phyloP scores from a whole-genome alignment of 495 filamentous ascomycete genomes.

The Aspergillus haitiensis region DNA sequence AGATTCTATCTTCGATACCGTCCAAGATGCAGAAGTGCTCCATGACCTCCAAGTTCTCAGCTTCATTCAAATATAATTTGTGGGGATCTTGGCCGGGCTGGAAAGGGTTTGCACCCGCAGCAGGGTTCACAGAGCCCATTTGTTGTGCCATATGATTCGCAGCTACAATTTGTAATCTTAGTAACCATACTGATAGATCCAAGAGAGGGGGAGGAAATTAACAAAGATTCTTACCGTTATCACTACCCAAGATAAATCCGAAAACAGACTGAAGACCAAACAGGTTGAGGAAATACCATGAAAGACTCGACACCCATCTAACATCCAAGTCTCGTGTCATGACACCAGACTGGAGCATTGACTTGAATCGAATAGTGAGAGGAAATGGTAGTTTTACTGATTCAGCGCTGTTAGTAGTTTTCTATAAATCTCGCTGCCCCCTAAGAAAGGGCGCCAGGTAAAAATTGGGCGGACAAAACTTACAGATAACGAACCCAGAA shows the following conservation, averaged over 20 bases:
- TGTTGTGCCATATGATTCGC: slow-evolving; percentile 94
- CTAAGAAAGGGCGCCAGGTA: neutral
- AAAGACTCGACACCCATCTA: slow-evolving; percentile 95
- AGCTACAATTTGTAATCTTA: slow-evolving; percentile 50
- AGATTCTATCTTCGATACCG: slow-evolving; percentile 78
- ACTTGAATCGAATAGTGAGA: slow-evolving; percentile 96
- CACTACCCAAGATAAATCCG: slow-evolving; percentile 91
- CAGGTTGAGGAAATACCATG: slow-evolving; percentile 97
- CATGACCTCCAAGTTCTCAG: slow-evolving; percentile 91
- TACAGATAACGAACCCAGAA: slow-evolving; percentile 94
- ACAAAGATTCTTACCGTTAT: slow-evolving; percentile 69
- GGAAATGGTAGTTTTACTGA: slow-evolving; percentile 98
- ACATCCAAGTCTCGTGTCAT: slow-evolving; percentile 95
- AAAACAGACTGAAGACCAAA: slow-evolving; percentile 98
- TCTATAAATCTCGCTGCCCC: neutral
- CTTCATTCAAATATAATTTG: slow-evolving; percentile 87
- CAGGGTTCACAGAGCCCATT: slow-evolving; percentile 80
- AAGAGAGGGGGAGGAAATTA: neutral
- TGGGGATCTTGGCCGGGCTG: slow-evolving; percentile 93
- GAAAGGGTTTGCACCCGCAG: slow-evolving; percentile 70
- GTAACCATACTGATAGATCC: neutral
- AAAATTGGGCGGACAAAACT: slow-evolving; percentile 30
- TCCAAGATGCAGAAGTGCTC: slow-evolving; percentile 90
- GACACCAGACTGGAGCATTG: slow-evolving; percentile 96
- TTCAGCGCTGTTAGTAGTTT: slow-evolving; percentile 21